phyloP scores from a whole-genome alignment of 306 rosid genomes.

The Cicer chorassanicum region DNA sequence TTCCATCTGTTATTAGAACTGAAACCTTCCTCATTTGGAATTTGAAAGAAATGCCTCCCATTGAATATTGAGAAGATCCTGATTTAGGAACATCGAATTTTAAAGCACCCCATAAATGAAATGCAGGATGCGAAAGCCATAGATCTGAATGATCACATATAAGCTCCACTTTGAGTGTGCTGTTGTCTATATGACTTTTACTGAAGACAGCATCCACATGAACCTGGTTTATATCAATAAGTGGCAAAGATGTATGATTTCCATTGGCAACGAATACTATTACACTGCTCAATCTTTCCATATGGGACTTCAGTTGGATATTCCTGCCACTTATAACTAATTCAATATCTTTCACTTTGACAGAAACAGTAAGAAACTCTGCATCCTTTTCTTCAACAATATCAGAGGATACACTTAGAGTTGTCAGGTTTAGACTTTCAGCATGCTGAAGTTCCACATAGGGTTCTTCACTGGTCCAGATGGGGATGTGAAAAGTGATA shows the following conservation, averaged over 20 bases:
- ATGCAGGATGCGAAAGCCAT: conserved; percentile 77
- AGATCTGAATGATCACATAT: conserved; percentile 68
- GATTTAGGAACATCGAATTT: conserved; percentile 53
- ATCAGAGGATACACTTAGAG: conserved; percentile 51
- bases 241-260: conserved; percentile 65
- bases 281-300: conserved; percentile 70
- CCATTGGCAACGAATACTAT: conserved; percentile 55
- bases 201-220: conserved; percentile 53
- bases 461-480: conserved; percentile 54
- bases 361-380: conserved; percentile 55
- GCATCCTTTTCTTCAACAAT: conserved; percentile 50
- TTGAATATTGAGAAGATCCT: conserved; percentile 59
- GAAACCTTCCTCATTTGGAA: conserved; percentile 69
- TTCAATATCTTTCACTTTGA: conserved; percentile 59
- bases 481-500: conserved; percentile 69
- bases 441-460: conserved; percentile 48
- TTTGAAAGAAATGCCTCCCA: conserved; percentile 52
- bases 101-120: conserved; percentile 63
- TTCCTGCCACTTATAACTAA: conserved; percentile 48
- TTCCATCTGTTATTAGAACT: conserved; percentile 83
- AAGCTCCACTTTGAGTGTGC: conserved; percentile 53
- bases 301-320: conserved; percentile 54
- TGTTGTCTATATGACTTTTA: conserved; percentile 43
- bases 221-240: conserved; percentile 66
- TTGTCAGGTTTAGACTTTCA: conserved; percentile 44